Percentiles rank a stretch among this genome's conserved stretches.
phyloP scores from a whole-genome alignment of 768 basidiomycete species.

The Cystofilobasidium capitatum region DNA sequence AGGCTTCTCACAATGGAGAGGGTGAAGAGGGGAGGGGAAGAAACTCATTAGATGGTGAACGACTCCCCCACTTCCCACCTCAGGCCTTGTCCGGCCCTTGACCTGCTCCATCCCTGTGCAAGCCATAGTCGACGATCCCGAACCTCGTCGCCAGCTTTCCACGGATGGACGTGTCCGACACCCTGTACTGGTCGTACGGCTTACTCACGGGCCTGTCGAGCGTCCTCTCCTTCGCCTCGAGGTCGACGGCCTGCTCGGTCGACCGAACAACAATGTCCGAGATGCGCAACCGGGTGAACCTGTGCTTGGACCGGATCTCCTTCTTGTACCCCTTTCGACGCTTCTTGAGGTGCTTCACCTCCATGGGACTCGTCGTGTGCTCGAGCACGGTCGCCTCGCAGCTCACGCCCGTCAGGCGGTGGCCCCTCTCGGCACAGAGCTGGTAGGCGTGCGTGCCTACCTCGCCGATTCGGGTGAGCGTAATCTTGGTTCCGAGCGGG shows the following conservation, averaged over 20 bases:
- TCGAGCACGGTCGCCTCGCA: slow-evolving; percentile 89
- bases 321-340: slow-evolving; percentile 95
- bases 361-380: slow-evolving; percentile 91
- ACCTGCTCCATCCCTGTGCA: not conserved
- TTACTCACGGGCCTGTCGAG: not conserved
- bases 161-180: not conserved
- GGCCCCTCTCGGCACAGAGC: slow-evolving; percentile 46
- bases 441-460: slow-evolving; percentile 93
- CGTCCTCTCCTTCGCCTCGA: slow-evolving; percentile 9
- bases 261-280: slow-evolving; percentile 52
- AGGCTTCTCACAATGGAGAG: too few species aligned
- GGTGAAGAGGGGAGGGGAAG: not conserved
- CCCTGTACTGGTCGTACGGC: slow-evolving; percentile 10
- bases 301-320: slow-evolving; percentile 85
- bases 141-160: slow-evolving; percentile 14
- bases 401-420: slow-evolving; percentile 30
- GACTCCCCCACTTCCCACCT: not conserved
- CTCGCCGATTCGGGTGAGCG: slow-evolving; percentile 78
- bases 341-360: slow-evolving; percentile 90
- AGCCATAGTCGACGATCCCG: slow-evolving; percentile 8
- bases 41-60: not conserved
- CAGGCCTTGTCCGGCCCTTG: not conserved
- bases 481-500: slow-evolving; percentile 67
- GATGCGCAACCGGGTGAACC: slow-evolving; percentile 87
- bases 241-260: not conserved